Evolutionary conservation across 331 rosid genomes (phyloP), one percentile per base, ranked within the genome.

Genomic region (Quercus tomentella): DNA sequence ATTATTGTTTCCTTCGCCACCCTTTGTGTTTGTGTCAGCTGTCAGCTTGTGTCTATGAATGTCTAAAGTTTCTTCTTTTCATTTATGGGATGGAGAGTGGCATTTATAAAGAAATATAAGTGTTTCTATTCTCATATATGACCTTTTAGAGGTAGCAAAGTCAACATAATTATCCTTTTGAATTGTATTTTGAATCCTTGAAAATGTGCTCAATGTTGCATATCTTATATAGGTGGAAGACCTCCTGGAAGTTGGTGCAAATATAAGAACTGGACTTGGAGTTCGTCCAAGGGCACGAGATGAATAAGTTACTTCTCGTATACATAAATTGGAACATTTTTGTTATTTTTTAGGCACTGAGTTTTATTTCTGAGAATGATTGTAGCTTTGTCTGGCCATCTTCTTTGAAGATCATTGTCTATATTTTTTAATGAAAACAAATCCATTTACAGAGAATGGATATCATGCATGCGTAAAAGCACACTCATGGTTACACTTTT

Each of bases 211-310:
- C 1, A 18, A 31, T 33, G 51, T 66, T 66, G 72, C 72, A 31
- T 31, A 4, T 66, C 25, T 66, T 66, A 22, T 54, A n/a, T 79
- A 94, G 98, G 97, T 94, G 82, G 91, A 89, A 56, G 97, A 92
- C 84, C 63, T 89, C 51, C 25, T 92, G 65, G 85, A 83, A 82
- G 90, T 84, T 30, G 97, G 98, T 26, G 93, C 89, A 16, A 86
- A 85, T 81, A 86, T 92, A 74, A 91, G 98, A 62, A 81, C 80
- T 2, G 87, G 84, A 57, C 89, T 89, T 21, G 95, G 98, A 55
- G 30, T 91, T 74, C 92, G 75, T 68, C 86, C 83, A 54, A 89
- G 92, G 41, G 62, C 82, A 3, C 81, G 83, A 52, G 85, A 81
- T 23, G 76, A 79, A 21, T 81, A 56, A 77, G 56, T 35, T 11